phyloP scores from a whole-genome alignment of 768 basidiomycete species.

The Tubosaeta sp. region DNA sequence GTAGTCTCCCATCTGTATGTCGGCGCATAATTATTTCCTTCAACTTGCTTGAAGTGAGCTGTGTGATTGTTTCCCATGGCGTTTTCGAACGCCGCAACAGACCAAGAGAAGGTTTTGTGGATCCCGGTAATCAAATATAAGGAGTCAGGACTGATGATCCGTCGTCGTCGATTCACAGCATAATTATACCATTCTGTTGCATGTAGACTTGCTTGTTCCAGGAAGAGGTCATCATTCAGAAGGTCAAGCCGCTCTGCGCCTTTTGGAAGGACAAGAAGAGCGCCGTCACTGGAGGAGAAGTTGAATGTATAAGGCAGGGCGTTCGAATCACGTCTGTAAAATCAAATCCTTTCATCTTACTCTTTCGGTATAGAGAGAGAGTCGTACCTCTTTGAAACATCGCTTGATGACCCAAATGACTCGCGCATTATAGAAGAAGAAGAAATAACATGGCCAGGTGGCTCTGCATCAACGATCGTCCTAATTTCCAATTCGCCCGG shows the following conservation, averaged over 20 bases:
- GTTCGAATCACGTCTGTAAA: not conserved
- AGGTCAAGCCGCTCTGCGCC: slow-evolving; percentile 23
- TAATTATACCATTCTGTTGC: slow-evolving; percentile 26
- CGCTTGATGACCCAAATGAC: not conserved
- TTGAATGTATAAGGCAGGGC: slow-evolving; percentile 3
- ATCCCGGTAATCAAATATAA: slow-evolving; percentile 21
- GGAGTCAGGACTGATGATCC: slow-evolving; percentile 16
- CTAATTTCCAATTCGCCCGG: slow-evolving; percentile 5
- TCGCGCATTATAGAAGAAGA: slow-evolving; percentile 2
- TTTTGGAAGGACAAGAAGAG: slow-evolving; percentile 31
- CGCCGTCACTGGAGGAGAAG: slow-evolving; percentile 21
- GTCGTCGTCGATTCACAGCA: slow-evolving; percentile 10
- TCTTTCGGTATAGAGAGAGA: not conserved
- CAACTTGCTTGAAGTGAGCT: slow-evolving; percentile 7
- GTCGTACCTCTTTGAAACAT: not conserved
- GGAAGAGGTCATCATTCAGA: slow-evolving; percentile 14
- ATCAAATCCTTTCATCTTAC: not conserved
- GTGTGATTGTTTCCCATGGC: not conserved
- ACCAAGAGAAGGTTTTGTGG: slow-evolving; percentile 15
- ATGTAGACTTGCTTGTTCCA: slow-evolving; percentile 15
- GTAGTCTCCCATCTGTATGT: slow-evolving; percentile 11
- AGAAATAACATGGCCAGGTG: slow-evolving; percentile 2
- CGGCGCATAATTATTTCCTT: not conserved
- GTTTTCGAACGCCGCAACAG: slow-evolving; percentile 13
- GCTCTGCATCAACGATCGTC: not conserved